Evolutionary conservation across 257 asterid genomes (phyloP).

Genomic region (Solanum sitiens): DNA sequence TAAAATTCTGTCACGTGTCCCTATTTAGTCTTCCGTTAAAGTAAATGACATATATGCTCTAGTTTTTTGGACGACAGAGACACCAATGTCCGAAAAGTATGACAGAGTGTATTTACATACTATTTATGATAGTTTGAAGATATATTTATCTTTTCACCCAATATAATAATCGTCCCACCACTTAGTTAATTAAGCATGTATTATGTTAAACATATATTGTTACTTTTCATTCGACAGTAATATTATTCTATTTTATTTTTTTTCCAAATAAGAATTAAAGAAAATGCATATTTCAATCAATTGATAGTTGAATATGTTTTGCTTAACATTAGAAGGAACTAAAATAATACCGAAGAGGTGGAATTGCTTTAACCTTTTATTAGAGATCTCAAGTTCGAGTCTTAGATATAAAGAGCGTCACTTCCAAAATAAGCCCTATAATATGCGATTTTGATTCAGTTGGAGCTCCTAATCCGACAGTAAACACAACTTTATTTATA

Average conservation of each 20-base stretch:
- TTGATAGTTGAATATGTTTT: neutral
- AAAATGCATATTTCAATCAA: neutral
- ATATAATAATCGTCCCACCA: neutral
- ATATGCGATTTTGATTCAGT: fast-evolving
- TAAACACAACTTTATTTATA: no score
- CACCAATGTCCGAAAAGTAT: no score
- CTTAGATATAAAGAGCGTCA: fast-evolving
- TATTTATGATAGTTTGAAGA: no score
- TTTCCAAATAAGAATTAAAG: neutral
- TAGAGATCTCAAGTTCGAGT: fast-evolving
- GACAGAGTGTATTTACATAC: no score
- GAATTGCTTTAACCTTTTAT: no score
- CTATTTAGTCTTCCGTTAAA: no score
- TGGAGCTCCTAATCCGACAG: fast-evolving
- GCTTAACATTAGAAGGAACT: neutral
- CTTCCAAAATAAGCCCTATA: neutral
- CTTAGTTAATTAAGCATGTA: neutral
- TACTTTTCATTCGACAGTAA: neutral
- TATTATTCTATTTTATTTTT: no score
- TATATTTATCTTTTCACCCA: no score
- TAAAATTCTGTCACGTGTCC: no score
- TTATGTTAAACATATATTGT: neutral
- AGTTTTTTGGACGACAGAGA: no score
- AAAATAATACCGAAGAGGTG: no score
- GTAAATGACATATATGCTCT: no score